These are phyloP conservation scores for Saitozyma podzolica DNA, from an alignment of 768 basidiomycete genomes.

Conservation along the genomic window DNA sequence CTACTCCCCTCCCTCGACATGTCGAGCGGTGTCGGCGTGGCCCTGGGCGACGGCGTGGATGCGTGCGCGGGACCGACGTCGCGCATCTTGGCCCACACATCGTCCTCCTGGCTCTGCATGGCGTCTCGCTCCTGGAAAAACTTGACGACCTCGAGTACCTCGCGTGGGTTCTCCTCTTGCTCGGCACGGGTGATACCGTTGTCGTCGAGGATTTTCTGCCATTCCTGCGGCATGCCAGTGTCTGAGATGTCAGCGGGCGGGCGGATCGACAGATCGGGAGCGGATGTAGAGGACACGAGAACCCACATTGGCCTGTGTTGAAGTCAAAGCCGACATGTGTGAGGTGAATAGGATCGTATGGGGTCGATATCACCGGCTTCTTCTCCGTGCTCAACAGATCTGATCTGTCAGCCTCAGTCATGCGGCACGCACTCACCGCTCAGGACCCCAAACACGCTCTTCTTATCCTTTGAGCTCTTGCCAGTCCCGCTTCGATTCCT, in stretches of 20 bases:
- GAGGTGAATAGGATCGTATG: constrained; percentile 97
- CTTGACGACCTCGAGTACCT: constrained; percentile 91
- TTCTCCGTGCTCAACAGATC: constrained; percentile 50
- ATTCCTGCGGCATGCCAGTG: constrained; percentile 89
- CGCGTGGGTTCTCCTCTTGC: constrained; percentile 97
- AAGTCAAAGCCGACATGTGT: constrained; percentile 99
- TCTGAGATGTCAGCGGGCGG: constrained; percentile 29
- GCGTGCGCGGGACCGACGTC: constrained; percentile 33
- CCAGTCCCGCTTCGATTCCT: constrained; percentile 47
- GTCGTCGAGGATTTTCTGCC: constrained; percentile 90
- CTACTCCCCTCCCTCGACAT: constrained; percentile 43
- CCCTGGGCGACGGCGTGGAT: constrained; percentile 11
- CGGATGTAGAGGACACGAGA: too few relatives aligned
- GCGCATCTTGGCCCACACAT: constrained; percentile 56
- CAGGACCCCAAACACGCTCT: constrained; percentile 52
- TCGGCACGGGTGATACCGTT: constrained; percentile 90
- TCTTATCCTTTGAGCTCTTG: constrained; percentile 51
- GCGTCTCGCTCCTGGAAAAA: constrained; percentile 82
- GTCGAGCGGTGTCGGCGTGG: constrained; percentile 21
- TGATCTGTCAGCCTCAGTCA: constrained; percentile 11
- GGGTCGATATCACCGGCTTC: constrained; percentile 81
- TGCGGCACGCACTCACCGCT: constrained; percentile 33
- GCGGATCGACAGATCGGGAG: not conserved
- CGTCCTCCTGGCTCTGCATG: constrained; percentile 57
- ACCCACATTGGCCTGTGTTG: constrained; percentile 83